These are phyloP conservation scores for Corylus americana DNA, from an alignment of 306 rosid genomes.

Conservation along the genomic window DNA sequence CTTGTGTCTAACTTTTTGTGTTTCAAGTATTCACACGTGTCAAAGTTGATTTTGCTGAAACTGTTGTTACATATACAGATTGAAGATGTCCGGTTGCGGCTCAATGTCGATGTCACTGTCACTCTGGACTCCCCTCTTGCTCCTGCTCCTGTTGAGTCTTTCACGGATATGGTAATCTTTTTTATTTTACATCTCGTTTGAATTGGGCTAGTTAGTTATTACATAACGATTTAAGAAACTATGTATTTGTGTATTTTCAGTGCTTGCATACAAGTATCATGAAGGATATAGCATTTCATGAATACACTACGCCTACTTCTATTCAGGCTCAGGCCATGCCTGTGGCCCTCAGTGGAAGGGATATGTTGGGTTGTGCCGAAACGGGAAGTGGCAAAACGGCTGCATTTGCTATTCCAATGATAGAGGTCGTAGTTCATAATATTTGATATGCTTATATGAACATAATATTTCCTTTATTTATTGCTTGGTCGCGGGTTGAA, in stretches of 20 bases:
- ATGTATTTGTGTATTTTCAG: conserved; percentile 39
- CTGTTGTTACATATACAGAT: conserved; percentile 37
- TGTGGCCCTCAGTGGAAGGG: conserved; percentile 78
- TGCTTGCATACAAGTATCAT: conserved; percentile 68
- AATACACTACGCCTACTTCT: conserved; percentile 84
- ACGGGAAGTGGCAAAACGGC: conserved; percentile 95
- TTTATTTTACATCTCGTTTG: background rate
- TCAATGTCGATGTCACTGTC: conserved; percentile 72
- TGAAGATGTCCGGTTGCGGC: conserved; percentile 72
- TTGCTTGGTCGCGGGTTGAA: conserved; percentile 4
- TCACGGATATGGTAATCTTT: conserved; percentile 66
- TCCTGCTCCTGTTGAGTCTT: conserved; percentile 78
- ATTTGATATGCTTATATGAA: conserved; percentile 24
- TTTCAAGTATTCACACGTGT: background rate
- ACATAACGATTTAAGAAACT: background rate
- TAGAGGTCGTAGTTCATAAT: conserved; percentile 54
- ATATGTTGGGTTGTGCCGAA: conserved; percentile 87
- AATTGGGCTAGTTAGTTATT: background rate
- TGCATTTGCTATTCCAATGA: conserved; percentile 84
- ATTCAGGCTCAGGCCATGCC: conserved; percentile 97
- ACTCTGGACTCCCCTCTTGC: conserved; percentile 59
- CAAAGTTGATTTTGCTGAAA: background rate
- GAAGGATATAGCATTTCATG: conserved; percentile 86
- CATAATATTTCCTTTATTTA: conserved; percentile 16
- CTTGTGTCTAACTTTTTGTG: background rate